A percentile compares a stretch with the other conserved stretches of the same genome.
These are phyloP conservation scores for Puccinia horiana DNA, from an alignment of 1,284 basidiomycete genomes.

Conservation along the genomic window DNA sequence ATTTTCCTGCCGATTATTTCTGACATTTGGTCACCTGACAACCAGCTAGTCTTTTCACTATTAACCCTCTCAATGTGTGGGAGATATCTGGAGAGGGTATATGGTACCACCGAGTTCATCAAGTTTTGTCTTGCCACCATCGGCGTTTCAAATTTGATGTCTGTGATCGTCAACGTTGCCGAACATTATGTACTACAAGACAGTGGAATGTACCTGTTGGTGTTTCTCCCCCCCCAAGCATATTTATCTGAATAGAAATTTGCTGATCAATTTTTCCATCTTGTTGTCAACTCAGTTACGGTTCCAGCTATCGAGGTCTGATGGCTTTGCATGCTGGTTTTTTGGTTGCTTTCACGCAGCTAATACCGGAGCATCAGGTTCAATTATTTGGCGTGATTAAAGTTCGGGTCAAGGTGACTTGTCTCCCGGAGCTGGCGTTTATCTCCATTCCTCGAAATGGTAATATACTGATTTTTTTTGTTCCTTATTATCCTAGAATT, in stretches of 20 bases:
- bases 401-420: slow-evolving; percentile 79
- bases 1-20: slow-evolving; percentile 20
- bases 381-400: slow-evolving; percentile 84
- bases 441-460: neutral
- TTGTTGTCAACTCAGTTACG: slow-evolving; percentile 66
- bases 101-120: slow-evolving; percentile 81
- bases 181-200: slow-evolving; percentile 60
- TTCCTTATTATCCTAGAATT: slow-evolving; percentile 63
- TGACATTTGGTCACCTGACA: slow-evolving; percentile 51
- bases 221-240: neutral
- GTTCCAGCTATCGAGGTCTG: slow-evolving; percentile 84
- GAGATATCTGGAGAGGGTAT: slow-evolving; percentile 87
- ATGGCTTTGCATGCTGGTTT: slow-evolving; percentile 86
- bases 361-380: slow-evolving; percentile 96
- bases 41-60: slow-evolving; percentile 74
- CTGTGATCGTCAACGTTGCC: slow-evolving; percentile 76
- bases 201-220: slow-evolving; percentile 33
- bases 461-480: neutral
- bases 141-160: slow-evolving; percentile 81
- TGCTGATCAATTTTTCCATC: neutral
- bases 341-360: slow-evolving; percentile 92
- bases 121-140: slow-evolving; percentile 81
- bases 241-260: slow-evolving; percentile 17
- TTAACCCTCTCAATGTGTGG: slow-evolving; percentile 78
- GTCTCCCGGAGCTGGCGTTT: neutral